Evolutionary conservation across 163 green algal species (phyloP), one percentile per base, ranked within the genome.

Genomic region (Scenedesmus sp.): DNA sequence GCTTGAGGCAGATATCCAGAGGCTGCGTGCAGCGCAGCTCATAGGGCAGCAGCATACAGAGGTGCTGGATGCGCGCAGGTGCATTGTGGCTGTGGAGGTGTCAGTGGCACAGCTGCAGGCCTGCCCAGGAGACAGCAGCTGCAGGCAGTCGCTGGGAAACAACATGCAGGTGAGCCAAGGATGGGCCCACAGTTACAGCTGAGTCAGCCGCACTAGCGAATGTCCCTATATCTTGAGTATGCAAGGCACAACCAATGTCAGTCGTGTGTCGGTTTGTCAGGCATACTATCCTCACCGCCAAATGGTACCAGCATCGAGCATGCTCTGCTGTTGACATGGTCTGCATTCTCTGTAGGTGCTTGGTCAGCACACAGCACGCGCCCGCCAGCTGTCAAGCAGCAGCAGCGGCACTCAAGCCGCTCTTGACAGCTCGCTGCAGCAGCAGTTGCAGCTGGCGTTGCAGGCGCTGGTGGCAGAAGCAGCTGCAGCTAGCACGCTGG

Each of bases 21-120:
- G 23, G 52, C 46, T 86, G 81, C 81, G 54, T 20, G 81, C 54
- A 15, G 81, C 46, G 15, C 52, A n/a, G 54, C 34, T 90, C 6
- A 54, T 67, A 26, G 16, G 54, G 23, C 70, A 79, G 70, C 23
- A 79, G 23, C 70, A 79, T 23, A 23, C 70, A 52, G 70, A 23
- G 4, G 23, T 79, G 70, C 26, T 88, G 23, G 57, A 5, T 54
- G 23, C 54, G 12, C 83, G 83, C 13, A 52, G 57, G 52, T 88
- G 83, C 57, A 88, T 88, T 59, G 83, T 66, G 66, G 83, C 83
- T 88, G 83, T 66, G n/a, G 83, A 74, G 15, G 26, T 88, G 57
- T 77, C 57, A 16, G 83, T 77, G 52, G 83, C 67, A 57, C 83
- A 76, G 83, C 83, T 88, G 56, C 83, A 77, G 66, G 57, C 83